phyloP scores from a whole-genome alignment of 768 basidiomycete genomes.

The Russula olivacea region DNA sequence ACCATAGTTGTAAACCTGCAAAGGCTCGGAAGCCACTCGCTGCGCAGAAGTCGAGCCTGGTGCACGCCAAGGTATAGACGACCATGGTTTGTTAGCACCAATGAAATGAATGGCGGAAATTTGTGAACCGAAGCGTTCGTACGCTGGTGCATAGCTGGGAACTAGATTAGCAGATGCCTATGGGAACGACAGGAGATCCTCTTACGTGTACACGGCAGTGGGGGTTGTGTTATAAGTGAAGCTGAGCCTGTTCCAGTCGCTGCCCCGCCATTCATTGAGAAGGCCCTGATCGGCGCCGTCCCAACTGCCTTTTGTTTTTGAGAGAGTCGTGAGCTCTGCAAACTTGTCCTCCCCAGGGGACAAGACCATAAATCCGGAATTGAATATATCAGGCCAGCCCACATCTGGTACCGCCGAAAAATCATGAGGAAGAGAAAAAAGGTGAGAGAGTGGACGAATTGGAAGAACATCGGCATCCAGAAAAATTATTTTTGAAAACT shows the following conservation, averaged over 20 bases:
- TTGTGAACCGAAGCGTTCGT: constrained; percentile 83
- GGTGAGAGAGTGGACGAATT: constrained; percentile 80
- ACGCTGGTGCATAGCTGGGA: constrained; percentile 89
- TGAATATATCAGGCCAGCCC: constrained; percentile 99
- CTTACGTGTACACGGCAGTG: constrained; percentile 92
- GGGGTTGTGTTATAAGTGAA: constrained; percentile 99
- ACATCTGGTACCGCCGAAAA: constrained; percentile 95
- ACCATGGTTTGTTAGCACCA: constrained; percentile 95
- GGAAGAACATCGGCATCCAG: constrained; percentile 91
- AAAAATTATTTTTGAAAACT: constrained; percentile 82
- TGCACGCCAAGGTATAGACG: constrained; percentile 60
- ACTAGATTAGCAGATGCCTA: constrained; percentile 14
- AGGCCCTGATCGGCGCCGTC: constrained; percentile 99
- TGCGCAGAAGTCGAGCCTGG: constrained; percentile 42
- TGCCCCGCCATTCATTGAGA: constrained; percentile 89
- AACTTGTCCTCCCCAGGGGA: constrained; percentile 82
- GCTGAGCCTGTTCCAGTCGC: constrained; percentile 87
- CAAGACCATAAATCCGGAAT: constrained; percentile 91
- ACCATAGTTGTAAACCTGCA: constrained; percentile 65
- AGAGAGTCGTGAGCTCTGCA: constrained; percentile 57
- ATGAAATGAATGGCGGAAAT: constrained; percentile 92
- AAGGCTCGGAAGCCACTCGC: constrained; percentile 32
- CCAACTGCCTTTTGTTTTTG: constrained; percentile 81
- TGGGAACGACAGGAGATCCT: constrained; percentile 23
- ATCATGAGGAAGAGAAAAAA: constrained; percentile 76